These are phyloP conservation scores for Candida railenensis DNA, from an alignment of 805 yeast genomes.

Conservation along the genomic window DNA sequence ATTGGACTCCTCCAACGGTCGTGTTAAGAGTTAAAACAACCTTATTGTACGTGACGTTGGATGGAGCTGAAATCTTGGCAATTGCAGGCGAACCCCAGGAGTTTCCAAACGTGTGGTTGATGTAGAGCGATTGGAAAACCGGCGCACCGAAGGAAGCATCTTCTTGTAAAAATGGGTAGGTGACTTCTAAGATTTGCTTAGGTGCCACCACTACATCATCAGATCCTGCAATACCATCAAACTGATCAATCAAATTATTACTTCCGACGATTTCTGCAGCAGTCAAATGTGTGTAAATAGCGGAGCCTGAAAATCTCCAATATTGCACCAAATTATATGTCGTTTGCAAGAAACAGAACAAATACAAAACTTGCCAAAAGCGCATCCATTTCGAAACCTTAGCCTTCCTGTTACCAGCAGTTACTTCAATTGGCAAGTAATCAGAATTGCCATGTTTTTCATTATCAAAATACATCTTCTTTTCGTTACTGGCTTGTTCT, in stretches of 20 bases:
- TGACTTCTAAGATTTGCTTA: conserved; percentile 23
- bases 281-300: background rate
- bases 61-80: conserved; percentile 42
- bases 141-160: conserved; percentile 25
- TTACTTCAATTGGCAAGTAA: background rate
- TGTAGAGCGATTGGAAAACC: conserved; percentile 38
- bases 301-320: background rate
- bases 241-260: background rate
- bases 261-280: background rate
- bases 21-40: conserved; percentile 55
- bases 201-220: conserved; percentile 3
- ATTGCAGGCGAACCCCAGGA: conserved; percentile 60
- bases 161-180: conserved; percentile 23
- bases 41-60: conserved; percentile 42
- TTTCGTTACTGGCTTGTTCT: background rate
- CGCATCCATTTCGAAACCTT: too few species aligned
- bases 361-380: too few species aligned
- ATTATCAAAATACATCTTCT: background rate
- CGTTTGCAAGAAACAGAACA: background rate
- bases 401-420: background rate
- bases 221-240: background rate
- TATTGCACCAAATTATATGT: too few species aligned
- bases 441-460: background rate
- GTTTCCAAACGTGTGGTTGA: conserved; percentile 52
- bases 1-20: conserved; percentile 57